A percentile compares a stretch with the other conserved stretches of the same genome.
phyloP scores from a whole-genome alignment of 2,329 filamentous ascomycete species.

The Fusarium sp. region DNA sequence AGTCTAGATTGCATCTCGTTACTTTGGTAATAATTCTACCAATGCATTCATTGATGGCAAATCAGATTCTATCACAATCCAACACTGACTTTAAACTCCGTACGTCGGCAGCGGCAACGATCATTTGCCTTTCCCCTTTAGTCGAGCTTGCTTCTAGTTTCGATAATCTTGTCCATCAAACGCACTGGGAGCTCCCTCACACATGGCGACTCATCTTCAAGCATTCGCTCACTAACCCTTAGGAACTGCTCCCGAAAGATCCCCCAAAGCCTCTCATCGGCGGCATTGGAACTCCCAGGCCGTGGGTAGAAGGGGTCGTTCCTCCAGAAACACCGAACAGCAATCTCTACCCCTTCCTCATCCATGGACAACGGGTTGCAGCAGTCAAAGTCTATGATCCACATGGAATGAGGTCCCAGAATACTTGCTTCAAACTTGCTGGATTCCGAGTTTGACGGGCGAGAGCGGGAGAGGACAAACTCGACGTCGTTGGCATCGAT shows the following conservation, averaged over 20 bases:
- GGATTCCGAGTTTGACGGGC: background rate
- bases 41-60: no score
- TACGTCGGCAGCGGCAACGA: background rate
- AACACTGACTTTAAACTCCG: background rate
- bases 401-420: slow-evolving; percentile 53
- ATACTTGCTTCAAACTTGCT: background rate
- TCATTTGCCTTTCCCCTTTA: background rate
- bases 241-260: slow-evolving; percentile 33
- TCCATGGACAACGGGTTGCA: slow-evolving; percentile 52
- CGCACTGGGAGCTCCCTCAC: background rate
- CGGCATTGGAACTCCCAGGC: slow-evolving; percentile 38
- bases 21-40: no score
- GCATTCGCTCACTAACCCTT: background rate
- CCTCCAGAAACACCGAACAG: slow-evolving; percentile 56
- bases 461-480: slow-evolving; percentile 60
- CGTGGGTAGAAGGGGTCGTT: slow-evolving; percentile 66
- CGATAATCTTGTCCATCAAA: slow-evolving; percentile 2
- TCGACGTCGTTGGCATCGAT: slow-evolving; percentile 67
- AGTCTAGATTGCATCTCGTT: background rate
- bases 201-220: background rate
- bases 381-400: slow-evolving; percentile 63
- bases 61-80: background rate
- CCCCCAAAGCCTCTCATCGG: slow-evolving; percentile 39
- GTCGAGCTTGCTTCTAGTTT: background rate
- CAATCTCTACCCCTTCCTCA: slow-evolving; percentile 53